Conservation (phyloP, 305 asterid species). For the Fraxinus sp. region DNA sequence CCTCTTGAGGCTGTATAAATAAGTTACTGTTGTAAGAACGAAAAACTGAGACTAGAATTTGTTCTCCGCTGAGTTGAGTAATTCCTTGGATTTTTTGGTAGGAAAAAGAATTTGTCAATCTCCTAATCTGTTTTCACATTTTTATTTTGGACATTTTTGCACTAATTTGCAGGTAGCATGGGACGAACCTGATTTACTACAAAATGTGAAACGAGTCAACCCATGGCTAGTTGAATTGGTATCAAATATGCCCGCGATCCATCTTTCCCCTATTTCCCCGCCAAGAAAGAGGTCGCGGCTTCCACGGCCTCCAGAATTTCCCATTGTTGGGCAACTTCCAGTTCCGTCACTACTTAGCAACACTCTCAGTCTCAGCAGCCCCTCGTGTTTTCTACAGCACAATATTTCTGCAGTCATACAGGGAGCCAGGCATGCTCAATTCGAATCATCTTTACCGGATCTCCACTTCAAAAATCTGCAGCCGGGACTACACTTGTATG, state of each 20-base stretch:
- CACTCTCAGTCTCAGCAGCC: conserved; percentile 73
- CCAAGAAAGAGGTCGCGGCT: conserved; percentile 71
- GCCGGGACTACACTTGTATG: conserved; percentile 45
- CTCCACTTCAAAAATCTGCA: conserved; percentile 49
- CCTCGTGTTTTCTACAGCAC: conserved; percentile 59
- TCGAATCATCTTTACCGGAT: conserved; percentile 40
- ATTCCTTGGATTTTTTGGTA: not conserved
- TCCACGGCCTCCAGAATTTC: conserved; percentile 51
- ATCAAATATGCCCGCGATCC: conserved; percentile 47
- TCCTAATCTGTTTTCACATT: not conserved
- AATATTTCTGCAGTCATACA: conserved; percentile 73
- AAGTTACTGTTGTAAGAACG: not conserved
- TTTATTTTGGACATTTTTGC: conserved; percentile 10
- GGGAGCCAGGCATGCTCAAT: conserved; percentile 97
- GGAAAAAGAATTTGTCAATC: not conserved
- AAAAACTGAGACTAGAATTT: not conserved
- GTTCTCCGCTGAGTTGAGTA: not conserved
- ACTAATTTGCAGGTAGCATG: conserved; percentile 57
- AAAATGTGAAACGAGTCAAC: conserved; percentile 71
- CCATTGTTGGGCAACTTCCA: conserved; percentile 38
- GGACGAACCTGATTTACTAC: conserved; percentile 93
- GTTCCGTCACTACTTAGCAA: conserved; percentile 36
- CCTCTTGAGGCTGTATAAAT: not conserved
- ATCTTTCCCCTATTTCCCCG: conserved; percentile 57
- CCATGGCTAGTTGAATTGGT: conserved; percentile 91